phyloP scores from a whole-genome alignment of 2,329 filamentous ascomycete species.

The Exophiala mesophila region DNA sequence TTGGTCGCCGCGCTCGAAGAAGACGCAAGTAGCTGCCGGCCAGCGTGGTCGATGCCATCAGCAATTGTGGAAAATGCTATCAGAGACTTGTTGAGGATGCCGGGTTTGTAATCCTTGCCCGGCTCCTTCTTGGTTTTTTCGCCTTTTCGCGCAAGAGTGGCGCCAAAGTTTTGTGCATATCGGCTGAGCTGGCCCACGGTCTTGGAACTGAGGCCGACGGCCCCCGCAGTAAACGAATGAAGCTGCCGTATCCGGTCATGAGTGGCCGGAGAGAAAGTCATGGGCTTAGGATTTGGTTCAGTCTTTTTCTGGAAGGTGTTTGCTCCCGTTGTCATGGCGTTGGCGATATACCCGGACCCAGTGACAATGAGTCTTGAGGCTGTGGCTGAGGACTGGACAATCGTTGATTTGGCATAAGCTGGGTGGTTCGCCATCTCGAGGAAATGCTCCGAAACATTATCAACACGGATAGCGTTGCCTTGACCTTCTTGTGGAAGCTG shows the following conservation, averaged over 20 bases:
- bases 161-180: slow-evolving; percentile 85
- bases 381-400: slow-evolving; percentile 80
- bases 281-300: slow-evolving; percentile 70
- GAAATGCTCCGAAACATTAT: slow-evolving; percentile 53
- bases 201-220: slow-evolving; percentile 74
- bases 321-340: slow-evolving; percentile 70
- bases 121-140: slow-evolving; percentile 55
- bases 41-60: slow-evolving; percentile 86
- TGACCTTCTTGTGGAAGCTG: slow-evolving; percentile 43
- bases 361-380: slow-evolving; percentile 92
- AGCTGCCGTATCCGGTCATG: slow-evolving; percentile 83
- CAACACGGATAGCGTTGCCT: slow-evolving; percentile 44
- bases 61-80: slow-evolving; percentile 95
- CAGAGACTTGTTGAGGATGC: slow-evolving; percentile 87
- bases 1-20: slow-evolving; percentile 74
- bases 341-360: slow-evolving; percentile 72
- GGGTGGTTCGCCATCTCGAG: slow-evolving; percentile 76
- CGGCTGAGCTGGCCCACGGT: slow-evolving; percentile 80
- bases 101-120: slow-evolving; percentile 81
- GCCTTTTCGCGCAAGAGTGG: slow-evolving; percentile 63
- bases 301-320: slow-evolving; percentile 75
- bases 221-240: slow-evolving; percentile 75
- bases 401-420: slow-evolving; percentile 79
- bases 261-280: slow-evolving; percentile 81
- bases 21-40: slow-evolving; percentile 69